Evolutionary conservation across 192 early-diverging fungal species (phyloP), one percentile per base, ranked within the genome.

Genomic region (Phycomyces blakesleeanus): DNA sequence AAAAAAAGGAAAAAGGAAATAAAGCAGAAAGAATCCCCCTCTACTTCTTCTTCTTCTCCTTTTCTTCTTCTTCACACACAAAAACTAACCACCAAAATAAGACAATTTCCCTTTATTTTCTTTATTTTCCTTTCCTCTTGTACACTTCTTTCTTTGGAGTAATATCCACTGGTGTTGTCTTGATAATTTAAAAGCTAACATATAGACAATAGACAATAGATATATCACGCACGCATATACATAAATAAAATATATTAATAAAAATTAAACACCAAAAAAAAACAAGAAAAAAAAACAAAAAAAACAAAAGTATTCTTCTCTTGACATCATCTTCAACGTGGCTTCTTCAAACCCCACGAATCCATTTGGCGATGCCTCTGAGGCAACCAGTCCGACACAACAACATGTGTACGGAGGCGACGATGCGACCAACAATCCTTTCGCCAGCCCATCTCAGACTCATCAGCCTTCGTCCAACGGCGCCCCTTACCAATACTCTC

Each of bases 311-410:
- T n/a, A n/a, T n/a, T 51, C 68, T 69, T 39, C 69, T 60, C 51
- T 67, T 63, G 66, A 63, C 70, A 11, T 63, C 69, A 11, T 56
- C 66, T 29, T 53, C 24, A 10, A 9, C 37, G 10, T 69, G 24
- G 16, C 60, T 40, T 59, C 63, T 2, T 38, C 38, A n/a, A 2
- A 14, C 12, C 24, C 52, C 16, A 14, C 21, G 12, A 54, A 54
- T 21, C 52, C 52, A 14, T 54, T 54, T 54, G 52, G 52, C 20
- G 52, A 54, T 54, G 24, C 21, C 21, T 22, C 52, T 29, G 44
- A 47, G 12, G 21, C 52, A 14, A 11, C 52, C 44, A 47, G 44
- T 26, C 26, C 24, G 12, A 22, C 21, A 12, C 52, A 47, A 41
- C 40, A n/a, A 7, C 44, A 14, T 47, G 18, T 47, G 44, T 14